These are phyloP conservation scores for Plantago ovata DNA, from an alignment of 257 asterid species.

Conservation along the genomic window DNA sequence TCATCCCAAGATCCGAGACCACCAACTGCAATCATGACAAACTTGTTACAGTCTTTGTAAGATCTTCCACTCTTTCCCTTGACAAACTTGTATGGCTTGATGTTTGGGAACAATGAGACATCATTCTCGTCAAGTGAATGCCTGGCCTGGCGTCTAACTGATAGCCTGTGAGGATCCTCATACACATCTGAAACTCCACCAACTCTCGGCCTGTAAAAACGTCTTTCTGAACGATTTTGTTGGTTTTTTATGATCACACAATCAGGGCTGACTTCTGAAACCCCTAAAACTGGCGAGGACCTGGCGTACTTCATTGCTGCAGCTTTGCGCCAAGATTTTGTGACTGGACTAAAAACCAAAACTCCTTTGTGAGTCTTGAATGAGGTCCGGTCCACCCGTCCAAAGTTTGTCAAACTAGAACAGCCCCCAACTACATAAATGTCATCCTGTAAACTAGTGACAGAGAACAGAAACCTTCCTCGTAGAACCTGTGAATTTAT, in stretches of 20 bases:
- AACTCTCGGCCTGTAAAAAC: conserved; percentile 48
- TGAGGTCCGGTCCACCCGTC: conserved; percentile 78
- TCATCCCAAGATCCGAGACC: conserved; percentile 96
- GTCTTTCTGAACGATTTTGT: conserved; percentile 53
- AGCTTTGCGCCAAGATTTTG: conserved; percentile 76
- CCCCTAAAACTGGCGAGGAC: conserved; percentile 79
- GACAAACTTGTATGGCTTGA: conserved; percentile 33
- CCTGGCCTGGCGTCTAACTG: conserved; percentile 67
- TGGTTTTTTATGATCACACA: conserved; percentile 45
- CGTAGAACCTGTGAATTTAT: conserved; percentile 59
- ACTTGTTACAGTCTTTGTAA: conserved; percentile 36
- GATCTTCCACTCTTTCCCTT: conserved; percentile 43
- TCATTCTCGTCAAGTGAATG: conserved; percentile 67
- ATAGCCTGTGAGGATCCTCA: conserved; percentile 95
- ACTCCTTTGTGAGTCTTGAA: conserved; percentile 89
- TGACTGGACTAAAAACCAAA: conserved; percentile 59
- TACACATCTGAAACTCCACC: conserved; percentile 85
- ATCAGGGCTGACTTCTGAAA: conserved; percentile 61
- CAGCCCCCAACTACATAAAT: conserved; percentile 82
- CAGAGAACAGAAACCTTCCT: conserved; percentile 81
- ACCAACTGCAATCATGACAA: conserved; percentile 76
- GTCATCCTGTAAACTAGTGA: conserved; percentile 60
- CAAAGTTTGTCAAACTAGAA: conserved; percentile 88
- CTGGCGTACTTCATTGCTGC: conserved; percentile 80
- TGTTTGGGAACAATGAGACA: conserved; percentile 30